A percentile compares a stretch with the other conserved stretches of the same genome.
phyloP scores from a whole-genome alignment of 2,329 filamentous ascomycete genomes.

The Fusarium multiceps region DNA sequence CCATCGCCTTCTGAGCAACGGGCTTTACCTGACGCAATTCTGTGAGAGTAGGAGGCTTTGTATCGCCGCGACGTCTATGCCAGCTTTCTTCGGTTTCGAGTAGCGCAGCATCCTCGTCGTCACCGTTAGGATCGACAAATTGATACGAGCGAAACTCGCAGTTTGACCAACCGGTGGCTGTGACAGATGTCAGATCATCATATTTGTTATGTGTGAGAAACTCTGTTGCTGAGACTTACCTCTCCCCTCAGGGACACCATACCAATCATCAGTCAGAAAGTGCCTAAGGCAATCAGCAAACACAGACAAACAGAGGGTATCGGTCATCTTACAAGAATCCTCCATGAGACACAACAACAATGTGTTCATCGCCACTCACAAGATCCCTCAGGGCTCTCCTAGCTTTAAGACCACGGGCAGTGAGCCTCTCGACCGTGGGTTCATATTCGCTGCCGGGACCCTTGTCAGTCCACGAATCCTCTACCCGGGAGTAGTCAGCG shows the following conservation, averaged over 20 bases:
- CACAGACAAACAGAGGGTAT: not conserved
- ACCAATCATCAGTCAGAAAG: slow-evolving; percentile 86
- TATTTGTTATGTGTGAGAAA: not conserved
- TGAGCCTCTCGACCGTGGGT: slow-evolving; percentile 64
- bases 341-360: slow-evolving; percentile 84
- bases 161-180: slow-evolving; percentile 79
- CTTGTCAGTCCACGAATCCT: slow-evolving; percentile 79
- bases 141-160: slow-evolving; percentile 77
- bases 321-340: slow-evolving; percentile 67
- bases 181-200: slow-evolving; percentile 15
- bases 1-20: slow-evolving; percentile 52
- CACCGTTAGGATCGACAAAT: slow-evolving; percentile 65
- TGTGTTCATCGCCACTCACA: slow-evolving; percentile 67
- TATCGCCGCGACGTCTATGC: slow-evolving; percentile 56
- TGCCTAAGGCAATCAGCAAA: slow-evolving; percentile 57
- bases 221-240: slow-evolving; percentile 50
- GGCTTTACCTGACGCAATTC: slow-evolving; percentile 60
- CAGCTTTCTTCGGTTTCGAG: slow-evolving; percentile 63
- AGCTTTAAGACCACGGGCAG: slow-evolving; percentile 69
- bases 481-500: slow-evolving; percentile 73
- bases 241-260: slow-evolving; percentile 61
- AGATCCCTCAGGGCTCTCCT: slow-evolving; percentile 67
- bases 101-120: slow-evolving; percentile 60
- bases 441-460: slow-evolving; percentile 55
- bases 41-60: slow-evolving; percentile 55